These are phyloP conservation scores for Apophysomyces variabilis DNA, from an alignment of 371 early-diverging fungal species.

Conservation along the genomic window DNA sequence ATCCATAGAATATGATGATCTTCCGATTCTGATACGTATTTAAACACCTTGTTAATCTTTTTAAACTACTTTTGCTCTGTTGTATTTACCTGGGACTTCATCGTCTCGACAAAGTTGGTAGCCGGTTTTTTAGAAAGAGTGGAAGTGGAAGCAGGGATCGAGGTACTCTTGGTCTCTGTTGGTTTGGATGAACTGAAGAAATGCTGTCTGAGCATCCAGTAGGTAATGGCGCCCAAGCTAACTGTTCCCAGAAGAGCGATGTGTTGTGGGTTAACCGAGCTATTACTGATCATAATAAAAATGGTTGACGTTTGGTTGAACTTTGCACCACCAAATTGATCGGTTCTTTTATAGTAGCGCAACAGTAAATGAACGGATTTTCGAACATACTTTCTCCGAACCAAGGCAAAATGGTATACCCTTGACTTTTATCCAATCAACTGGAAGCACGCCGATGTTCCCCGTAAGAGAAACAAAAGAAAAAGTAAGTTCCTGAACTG, in stretches of 20 bases:
- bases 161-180: not conserved
- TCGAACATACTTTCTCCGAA: not conserved
- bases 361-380: not conserved
- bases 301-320: not conserved
- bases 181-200: not conserved
- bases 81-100: not conserved
- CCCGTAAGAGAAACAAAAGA: not conserved
- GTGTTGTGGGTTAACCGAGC: not conserved
- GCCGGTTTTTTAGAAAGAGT: not conserved
- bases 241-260: not conserved
- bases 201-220: slow-evolving; percentile 3
- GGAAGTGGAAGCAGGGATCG: not conserved
- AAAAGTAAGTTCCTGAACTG: not conserved
- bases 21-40: slow-evolving; percentile 47
- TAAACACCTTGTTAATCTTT: not conserved
- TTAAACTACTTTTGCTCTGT: not conserved
- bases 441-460: not conserved
- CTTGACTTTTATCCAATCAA: not conserved
- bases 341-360: not conserved
- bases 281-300: too few relatives aligned
- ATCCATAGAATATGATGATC: slow-evolving; percentile 83
- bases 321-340: not conserved
- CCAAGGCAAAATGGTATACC: not conserved
- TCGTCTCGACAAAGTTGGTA: not conserved
- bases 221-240: slow-evolving; percentile 4